These are phyloP conservation scores for Fusarium lyarnte DNA, from an alignment of 2,329 filamentous ascomycete genomes.

Conservation along the genomic window DNA sequence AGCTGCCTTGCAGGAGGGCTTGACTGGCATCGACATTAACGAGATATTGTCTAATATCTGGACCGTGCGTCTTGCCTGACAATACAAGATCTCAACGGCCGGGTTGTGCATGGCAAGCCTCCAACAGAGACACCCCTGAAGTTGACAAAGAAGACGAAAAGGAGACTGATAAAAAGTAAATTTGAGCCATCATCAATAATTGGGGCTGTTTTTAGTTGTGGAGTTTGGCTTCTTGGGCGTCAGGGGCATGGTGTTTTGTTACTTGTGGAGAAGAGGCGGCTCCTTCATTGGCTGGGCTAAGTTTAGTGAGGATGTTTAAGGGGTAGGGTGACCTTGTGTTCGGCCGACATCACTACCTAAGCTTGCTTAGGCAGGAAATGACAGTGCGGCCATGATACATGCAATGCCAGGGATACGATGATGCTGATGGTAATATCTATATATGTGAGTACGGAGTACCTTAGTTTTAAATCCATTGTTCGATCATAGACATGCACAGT, in stretches of 20 bases:
- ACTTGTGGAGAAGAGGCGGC: constrained; percentile 25
- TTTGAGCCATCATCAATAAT: constrained; percentile 33
- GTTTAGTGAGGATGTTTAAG: constrained; percentile 20
- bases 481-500: neutral
- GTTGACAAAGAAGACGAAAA: constrained; percentile 9
- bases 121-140: neutral
- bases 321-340: constrained; percentile 20
- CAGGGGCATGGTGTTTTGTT: constrained; percentile 33
- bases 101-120: constrained; percentile 1
- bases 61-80: neutral
- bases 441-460: no score
- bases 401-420: neutral
- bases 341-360: constrained; percentile 5
- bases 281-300: constrained; percentile 5
- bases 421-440: neutral
- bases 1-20: neutral
- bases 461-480: neutral
- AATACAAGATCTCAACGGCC: constrained; percentile 11
- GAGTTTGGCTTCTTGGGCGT: constrained; percentile 30
- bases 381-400: neutral
- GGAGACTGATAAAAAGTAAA: constrained; percentile 21
- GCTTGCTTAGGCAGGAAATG: neutral
- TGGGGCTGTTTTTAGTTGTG: constrained; percentile 17
- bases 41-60: constrained; percentile 5
- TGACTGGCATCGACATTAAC: neutral